Evolutionary conservation across 495 filamentous ascomycete genomes (phyloP), one percentile per base, ranked within the genome.

Genomic region (Penicillium lividum): DNA sequence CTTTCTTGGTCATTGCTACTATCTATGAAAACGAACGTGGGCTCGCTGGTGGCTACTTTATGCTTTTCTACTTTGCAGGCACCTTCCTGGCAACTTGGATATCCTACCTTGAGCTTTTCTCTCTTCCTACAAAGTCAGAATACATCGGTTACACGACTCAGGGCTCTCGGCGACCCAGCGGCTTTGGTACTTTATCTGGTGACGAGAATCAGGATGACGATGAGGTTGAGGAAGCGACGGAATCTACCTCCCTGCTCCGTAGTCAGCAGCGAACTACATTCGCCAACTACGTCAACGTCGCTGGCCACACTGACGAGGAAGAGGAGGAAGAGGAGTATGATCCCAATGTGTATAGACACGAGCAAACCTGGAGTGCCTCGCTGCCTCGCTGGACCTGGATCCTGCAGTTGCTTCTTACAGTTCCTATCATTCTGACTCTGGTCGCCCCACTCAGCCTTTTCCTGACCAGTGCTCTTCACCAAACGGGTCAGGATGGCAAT

Each of bases 331-430:
- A 64, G 18, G 68, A 74, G 34, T 49, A 77, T 30, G 71, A 76
- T 46, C 65, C 70, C 0, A 75, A 78, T 13, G 80, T 89, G 5
- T 96, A 89, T 61, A 84, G 82, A n/a, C 75, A 82, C 46, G 93
- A 98, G 65, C 94, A 98, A 67, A 65, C 80, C 4, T 98, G 94
- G 94, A 93, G 89, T 59, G 82, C 80, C 27, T 77, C 81, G 22
- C 69, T 98, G 40, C 93, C 91, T 1, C 81, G 80, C 30, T 96
- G 88, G 88, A 83, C 86, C 25, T 98, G 94, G 94, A 68, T 93
- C 34, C 61, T 93, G 18, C 91, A 98, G 68, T 90, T 97, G 60
- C 75, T 98, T 6, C 62, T 97, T 38, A 77, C 91, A 10, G 87
- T 84, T 0, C 92, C 93, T 2, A 83, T 97, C 45, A 79, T 83